These are phyloP conservation scores for Musa beccarii DNA, from an alignment of 176 grass and related monocot species.

Conservation along the genomic window DNA sequence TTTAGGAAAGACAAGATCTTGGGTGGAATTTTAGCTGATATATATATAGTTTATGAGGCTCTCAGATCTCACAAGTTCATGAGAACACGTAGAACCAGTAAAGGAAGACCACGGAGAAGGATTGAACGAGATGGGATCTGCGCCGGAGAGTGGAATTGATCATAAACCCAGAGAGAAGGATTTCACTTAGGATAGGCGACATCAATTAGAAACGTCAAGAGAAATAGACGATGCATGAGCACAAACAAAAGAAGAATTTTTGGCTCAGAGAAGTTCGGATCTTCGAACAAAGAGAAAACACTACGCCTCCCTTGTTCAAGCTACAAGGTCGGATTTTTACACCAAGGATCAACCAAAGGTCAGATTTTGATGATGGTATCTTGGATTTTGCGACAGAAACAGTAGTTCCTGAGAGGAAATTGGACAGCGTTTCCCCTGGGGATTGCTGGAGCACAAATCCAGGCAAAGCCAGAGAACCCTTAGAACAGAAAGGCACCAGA, in stretches of 20 bases:
- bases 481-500: not conserved
- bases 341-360: not conserved
- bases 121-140: conserved; percentile 71
- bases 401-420: not conserved
- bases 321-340: not conserved
- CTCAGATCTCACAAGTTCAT: not conserved
- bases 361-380: not conserved
- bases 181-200: conserved; percentile 48
- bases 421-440: not conserved
- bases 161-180: conserved; percentile 45
- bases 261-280: no score
- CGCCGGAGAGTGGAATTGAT: conserved; percentile 48
- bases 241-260: not conserved
- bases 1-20: conserved; percentile 7
- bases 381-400: not conserved
- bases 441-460: no score
- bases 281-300: not conserved
- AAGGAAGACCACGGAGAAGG: conserved; percentile 87
- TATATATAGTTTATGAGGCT: not conserved
- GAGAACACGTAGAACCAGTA: conserved; percentile 97
- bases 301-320: not conserved
- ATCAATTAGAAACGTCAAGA: conserved; percentile 37
- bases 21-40: not conserved
- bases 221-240: not conserved
- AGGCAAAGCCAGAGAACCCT: not conserved